These are phyloP conservation scores for Candolleomyces aberdarensis DNA, from an alignment of 768 basidiomycete genomes.

Conservation along the genomic window DNA sequence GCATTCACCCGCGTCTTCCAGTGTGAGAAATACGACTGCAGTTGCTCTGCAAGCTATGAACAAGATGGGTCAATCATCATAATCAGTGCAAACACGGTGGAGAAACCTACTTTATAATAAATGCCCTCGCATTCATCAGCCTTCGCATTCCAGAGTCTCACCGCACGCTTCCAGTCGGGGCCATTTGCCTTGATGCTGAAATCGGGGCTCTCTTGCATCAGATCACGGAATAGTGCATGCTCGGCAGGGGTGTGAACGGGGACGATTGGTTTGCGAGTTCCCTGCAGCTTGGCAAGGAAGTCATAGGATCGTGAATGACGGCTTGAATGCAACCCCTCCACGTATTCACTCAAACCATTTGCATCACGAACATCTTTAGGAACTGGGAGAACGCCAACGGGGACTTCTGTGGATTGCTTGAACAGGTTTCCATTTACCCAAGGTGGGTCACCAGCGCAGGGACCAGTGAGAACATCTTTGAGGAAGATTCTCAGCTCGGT, in stretches of 20 bases:
- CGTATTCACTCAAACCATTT: slow-evolving; percentile 15
- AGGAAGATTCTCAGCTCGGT: neutral
- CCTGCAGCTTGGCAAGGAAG: slow-evolving; percentile 21
- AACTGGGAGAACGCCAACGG: slow-evolving; percentile 19
- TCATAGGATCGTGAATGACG: slow-evolving; percentile 13
- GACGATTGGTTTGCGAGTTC: slow-evolving; percentile 22
- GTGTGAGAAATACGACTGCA: neutral
- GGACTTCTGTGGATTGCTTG: slow-evolving; percentile 11
- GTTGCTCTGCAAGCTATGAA: neutral
- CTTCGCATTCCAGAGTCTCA: neutral
- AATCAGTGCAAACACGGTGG: too few species aligned
- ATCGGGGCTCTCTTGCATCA: slow-evolving; percentile 1
- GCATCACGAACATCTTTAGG: slow-evolving; percentile 7
- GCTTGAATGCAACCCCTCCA: slow-evolving; percentile 7
- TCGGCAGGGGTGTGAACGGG: slow-evolving; percentile 25
- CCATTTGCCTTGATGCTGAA: neutral
- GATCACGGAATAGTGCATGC: slow-evolving; percentile 15
- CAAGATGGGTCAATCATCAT: too few species aligned
- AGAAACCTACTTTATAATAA: too few species aligned
- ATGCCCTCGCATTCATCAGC: neutral
- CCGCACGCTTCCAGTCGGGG: neutral
- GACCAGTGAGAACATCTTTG: neutral
- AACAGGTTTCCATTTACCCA: slow-evolving; percentile 21
- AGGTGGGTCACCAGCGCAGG: neutral
- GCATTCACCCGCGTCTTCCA: neutral